Evolutionary conservation across 768 basidiomycete genomes (phyloP).

Genomic region (Boletus rufocinnamomeus): DNA sequence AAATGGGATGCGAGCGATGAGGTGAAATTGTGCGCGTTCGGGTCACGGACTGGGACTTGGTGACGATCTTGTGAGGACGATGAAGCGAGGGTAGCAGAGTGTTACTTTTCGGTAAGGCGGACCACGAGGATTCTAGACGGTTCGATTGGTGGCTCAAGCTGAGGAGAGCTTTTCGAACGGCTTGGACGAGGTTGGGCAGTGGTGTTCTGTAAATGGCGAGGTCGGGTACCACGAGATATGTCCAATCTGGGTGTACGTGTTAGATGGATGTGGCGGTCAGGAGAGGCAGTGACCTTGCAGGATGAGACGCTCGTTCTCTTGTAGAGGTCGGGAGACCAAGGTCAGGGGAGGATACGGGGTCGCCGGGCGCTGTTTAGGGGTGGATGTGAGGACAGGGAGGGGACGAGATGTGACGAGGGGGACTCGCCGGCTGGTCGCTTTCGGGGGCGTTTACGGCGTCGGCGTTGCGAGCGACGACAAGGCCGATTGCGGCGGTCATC

Average conservation of each 20-base stretch:
- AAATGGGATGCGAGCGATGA: neutral
- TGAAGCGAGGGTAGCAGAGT: neutral
- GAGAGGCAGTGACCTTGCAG: slow-evolving; percentile 20
- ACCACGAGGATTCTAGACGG: slow-evolving; percentile 21
- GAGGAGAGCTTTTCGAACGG: slow-evolving; percentile 26
- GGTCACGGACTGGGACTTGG: neutral
- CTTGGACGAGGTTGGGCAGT: slow-evolving; percentile 23
- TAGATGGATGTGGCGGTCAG: neutral
- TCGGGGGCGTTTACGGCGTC: slow-evolving; percentile 2
- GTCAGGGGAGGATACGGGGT: slow-evolving; percentile 7
- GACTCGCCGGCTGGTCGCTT: neutral
- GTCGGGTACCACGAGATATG: slow-evolving; percentile 29
- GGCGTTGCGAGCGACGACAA: slow-evolving; percentile 21
- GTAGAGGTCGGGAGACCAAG: slow-evolving; percentile 1
- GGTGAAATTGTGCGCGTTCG: neutral
- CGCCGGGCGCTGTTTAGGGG: neutral
- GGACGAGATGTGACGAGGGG: too few species aligned
- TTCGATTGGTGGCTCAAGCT: slow-evolving; percentile 10
- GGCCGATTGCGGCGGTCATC: slow-evolving; percentile 19
- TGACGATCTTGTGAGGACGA: neutral
- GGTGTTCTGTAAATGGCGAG: slow-evolving; percentile 29
- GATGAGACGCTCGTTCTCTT: slow-evolving; percentile 3
- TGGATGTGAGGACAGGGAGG: neutral
- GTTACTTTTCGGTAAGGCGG: neutral
- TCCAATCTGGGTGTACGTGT: slow-evolving; percentile 24